Conservation (phyloP, 805 yeast species). For the Kluyveromyces wickerhamii region DNA sequence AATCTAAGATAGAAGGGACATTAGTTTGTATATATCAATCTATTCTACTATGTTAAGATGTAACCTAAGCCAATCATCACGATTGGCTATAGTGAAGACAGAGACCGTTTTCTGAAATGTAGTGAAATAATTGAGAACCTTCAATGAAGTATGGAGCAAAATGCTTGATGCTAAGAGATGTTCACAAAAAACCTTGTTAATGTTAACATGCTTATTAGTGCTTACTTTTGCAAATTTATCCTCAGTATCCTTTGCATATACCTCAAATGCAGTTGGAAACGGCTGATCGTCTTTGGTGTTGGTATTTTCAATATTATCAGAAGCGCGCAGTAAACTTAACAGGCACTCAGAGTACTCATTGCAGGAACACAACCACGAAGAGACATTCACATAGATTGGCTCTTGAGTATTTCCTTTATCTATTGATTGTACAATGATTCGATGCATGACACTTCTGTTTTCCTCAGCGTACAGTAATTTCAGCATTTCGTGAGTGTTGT, state of each 20-base stretch:
- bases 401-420: conserved; percentile 8
- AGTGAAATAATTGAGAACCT: conserved; percentile 19
- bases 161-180: conserved; percentile 28
- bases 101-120: conserved; percentile 16
- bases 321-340: not conserved
- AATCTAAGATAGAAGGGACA: no score
- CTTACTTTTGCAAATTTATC: conserved; percentile 17
- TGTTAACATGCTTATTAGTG: conserved; percentile 1
- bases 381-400: conserved; percentile 25
- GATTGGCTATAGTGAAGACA: conserved; percentile 18
- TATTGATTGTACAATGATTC: conserved; percentile 21
- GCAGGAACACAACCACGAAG: conserved; percentile 30
- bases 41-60: conserved; percentile 26
- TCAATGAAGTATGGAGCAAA: conserved; percentile 16
- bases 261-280: conserved; percentile 1
- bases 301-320: not conserved
- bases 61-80: conserved; percentile 31
- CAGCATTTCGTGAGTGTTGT: no score
- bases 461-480: conserved; percentile 12
- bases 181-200: conserved; percentile 22
- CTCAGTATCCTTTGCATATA: conserved; percentile 14
- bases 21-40: no score
- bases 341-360: conserved; percentile 17
- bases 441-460: conserved; percentile 9
- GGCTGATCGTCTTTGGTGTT: not conserved